These are phyloP conservation scores for Ochetophila trinervis DNA, from an alignment of 306 rosid genomes.

Conservation along the genomic window DNA sequence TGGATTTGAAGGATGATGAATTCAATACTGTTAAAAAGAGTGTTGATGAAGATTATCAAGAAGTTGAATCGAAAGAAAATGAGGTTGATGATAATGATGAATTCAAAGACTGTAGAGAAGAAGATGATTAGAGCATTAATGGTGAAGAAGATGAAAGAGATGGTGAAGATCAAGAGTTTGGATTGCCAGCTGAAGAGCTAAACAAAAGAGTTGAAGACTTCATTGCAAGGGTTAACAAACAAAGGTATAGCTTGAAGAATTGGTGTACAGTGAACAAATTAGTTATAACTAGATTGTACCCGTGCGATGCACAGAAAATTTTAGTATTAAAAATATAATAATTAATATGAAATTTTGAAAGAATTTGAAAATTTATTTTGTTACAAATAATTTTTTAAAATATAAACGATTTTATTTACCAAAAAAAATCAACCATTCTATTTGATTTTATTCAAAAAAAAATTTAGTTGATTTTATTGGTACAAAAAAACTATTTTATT, in stretches of 20 bases:
- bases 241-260: conserved; percentile 43
- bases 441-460: no score
- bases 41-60: conserved; percentile 9
- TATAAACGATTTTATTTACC: no score
- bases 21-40: neutral
- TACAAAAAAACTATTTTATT: no score
- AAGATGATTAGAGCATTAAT: neutral
- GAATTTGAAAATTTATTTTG: no score
- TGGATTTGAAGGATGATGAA: neutral
- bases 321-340: no score
- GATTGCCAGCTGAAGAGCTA: conserved; percentile 38
- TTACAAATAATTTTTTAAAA: no score
- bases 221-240: conserved; percentile 48
- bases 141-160: neutral
- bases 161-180: conserved; percentile 7
- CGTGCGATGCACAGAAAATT: no score
- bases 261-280: neutral
- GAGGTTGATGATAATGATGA: conserved; percentile 8
- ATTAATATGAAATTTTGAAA: no score
- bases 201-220: conserved; percentile 45
- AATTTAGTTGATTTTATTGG: no score
- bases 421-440: no score
- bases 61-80: conserved; percentile 6
- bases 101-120: neutral
- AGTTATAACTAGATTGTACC: conserved; percentile 14